A percentile compares a stretch with the other conserved stretches of the same genome.
Evolutionary conservation across 31 red algal genomes (phyloP).

Genomic region (Bonnemaisonia californica): DNA sequence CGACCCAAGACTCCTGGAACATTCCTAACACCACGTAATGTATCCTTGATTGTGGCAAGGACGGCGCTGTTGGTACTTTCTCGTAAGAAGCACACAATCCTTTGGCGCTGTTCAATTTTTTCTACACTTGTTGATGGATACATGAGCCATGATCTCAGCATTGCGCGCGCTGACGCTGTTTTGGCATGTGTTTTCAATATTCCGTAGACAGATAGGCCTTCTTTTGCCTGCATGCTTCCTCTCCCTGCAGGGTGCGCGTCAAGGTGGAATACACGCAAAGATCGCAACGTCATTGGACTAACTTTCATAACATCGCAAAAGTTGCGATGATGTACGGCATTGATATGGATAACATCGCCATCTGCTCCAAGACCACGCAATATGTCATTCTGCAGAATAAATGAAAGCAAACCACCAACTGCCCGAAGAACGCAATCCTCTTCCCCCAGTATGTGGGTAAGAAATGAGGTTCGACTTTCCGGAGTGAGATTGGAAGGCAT

Average conservation of each 20-base stretch:
- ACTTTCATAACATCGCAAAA: slow-evolving; percentile 53
- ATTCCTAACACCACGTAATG: slow-evolving; percentile 65
- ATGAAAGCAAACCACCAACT: slow-evolving; percentile 61
- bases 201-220: slow-evolving; percentile 62
- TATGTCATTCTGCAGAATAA: slow-evolving; percentile 60
- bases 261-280: slow-evolving; percentile 52
- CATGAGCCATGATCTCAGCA: slow-evolving; percentile 67
- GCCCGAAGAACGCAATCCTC: slow-evolving; percentile 51
- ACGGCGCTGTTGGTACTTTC: slow-evolving; percentile 38
- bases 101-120: slow-evolving; percentile 58
- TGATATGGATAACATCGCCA: slow-evolving; percentile 41
- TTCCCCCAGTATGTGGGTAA: slow-evolving; percentile 55
- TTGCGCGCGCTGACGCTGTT: slow-evolving; percentile 41
- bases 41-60: slow-evolving; percentile 37
- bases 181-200: slow-evolving; percentile 58
- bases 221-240: slow-evolving; percentile 55
- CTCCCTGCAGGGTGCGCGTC: slow-evolving; percentile 65
- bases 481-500: slow-evolving; percentile 44
- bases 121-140: slow-evolving; percentile 54
- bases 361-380: slow-evolving; percentile 12
- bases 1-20: slow-evolving; percentile 40
- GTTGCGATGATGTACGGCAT: slow-evolving; percentile 47
- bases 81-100: slow-evolving; percentile 41
- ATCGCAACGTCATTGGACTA: slow-evolving; percentile 30
- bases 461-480: slow-evolving; percentile 24